Conservation (phyloP, 257 asterid species). For the Schizonepeta tenuifolia region DNA sequence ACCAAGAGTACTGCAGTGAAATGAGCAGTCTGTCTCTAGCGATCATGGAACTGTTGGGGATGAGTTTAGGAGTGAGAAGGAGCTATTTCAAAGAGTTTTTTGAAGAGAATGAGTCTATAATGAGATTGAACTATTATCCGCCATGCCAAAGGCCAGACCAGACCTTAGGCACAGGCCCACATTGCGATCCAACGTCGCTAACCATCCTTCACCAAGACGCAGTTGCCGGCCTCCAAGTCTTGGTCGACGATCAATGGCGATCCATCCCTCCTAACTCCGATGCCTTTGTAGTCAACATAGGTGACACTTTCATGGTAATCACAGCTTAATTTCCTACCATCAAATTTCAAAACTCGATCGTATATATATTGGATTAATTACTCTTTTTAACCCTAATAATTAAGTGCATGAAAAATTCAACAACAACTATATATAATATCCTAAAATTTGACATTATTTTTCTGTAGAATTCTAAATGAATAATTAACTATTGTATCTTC, state of each 20-base stretch:
- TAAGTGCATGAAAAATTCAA: too few species aligned
- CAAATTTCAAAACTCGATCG: too few species aligned
- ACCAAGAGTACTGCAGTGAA: conserved; percentile 73
- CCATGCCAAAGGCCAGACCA: conserved; percentile 77
- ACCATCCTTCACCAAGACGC: conserved; percentile 86
- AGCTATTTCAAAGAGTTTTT: conserved; percentile 55
- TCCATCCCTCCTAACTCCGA: conserved; percentile 55
- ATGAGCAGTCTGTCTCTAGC: conserved; percentile 71
- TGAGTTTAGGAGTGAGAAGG: conserved; percentile 56
- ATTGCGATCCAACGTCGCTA: conserved; percentile 84
- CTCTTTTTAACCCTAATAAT: too few species aligned
- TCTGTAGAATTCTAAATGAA: too few species aligned
- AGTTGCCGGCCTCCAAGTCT: conserved; percentile 82
- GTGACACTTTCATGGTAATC: conserved; percentile 90
- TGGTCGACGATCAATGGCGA: conserved; percentile 73
- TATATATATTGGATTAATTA: too few species aligned
- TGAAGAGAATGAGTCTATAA: conserved; percentile 74
- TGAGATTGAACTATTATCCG: conserved; percentile 86
- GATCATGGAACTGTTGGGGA: conserved; percentile 80
- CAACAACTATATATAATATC: too few species aligned
- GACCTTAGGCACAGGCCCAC: conserved; percentile 89
- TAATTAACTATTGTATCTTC: too few species aligned
- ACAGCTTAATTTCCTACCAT: too few species aligned
- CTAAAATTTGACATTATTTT: too few species aligned
- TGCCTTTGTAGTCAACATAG: conserved; percentile 83